Evolutionary conservation across 208 protist species (phyloP), one percentile per base, ranked within the genome.

Genomic region (Crithidia acanthocephali): DNA sequence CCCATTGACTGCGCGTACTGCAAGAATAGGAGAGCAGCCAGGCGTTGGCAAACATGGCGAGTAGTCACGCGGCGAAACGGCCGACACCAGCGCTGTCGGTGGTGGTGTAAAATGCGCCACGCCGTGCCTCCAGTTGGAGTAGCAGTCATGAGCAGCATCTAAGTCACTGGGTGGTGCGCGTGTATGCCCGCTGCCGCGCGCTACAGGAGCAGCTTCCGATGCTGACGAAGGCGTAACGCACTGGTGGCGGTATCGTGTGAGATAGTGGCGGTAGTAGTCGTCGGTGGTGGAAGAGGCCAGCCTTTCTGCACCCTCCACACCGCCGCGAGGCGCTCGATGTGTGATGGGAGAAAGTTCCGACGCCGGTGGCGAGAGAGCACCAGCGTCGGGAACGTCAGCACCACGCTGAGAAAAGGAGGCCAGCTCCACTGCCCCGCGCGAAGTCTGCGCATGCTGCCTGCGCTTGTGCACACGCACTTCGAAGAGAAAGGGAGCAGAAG

Each of bases 1-100:
- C n/a, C 10, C 53, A 15, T 18, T 25, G 0, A 11, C 37, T 11
- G 20, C 63, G 16, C n/a, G n/a, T 27, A 20, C 63, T 10, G 28
- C 27, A 13, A 55, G n/a, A 40, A 76, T 70, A 23, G 71, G 71
- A 4, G 71, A 76, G 48, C 71, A 76, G 11, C 42, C 71, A 27
- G 63, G 62, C 18, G 59, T 69, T 5, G 64, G 18, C 15, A 58
- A 10, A 13, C 30, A 58, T 8, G 35, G 48, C 13, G 62, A 9
- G 35, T 33, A 28, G 5, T 11, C 18, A 10, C 10, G 40, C 4
- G 11, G 8, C 35, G 5, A 13, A 47, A n/a, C n/a, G n/a, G n/a
- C n/a, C n/a, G 10, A 5, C 33, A 7, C 9, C 56, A 30, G 7
- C 18, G 50, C 50, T 23, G 9, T 23, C 30, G 33, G 52, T 8